phyloP scores from a whole-genome alignment of 2,329 filamentous ascomycete genomes.

The Fusarium foetens region DNA sequence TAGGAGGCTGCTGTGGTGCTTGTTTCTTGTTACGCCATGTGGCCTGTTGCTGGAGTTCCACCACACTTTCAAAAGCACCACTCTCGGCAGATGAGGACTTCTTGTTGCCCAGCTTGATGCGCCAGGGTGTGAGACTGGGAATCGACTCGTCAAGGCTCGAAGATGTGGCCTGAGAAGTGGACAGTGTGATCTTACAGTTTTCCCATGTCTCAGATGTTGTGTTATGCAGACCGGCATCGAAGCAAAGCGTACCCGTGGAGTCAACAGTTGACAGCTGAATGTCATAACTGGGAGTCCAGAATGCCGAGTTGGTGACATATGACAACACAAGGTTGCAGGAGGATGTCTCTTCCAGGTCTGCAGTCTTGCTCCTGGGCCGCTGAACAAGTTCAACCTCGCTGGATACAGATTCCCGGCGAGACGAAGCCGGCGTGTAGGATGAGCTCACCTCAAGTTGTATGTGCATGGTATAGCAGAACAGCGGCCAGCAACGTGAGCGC shows the following conservation, averaged over 20 bases:
- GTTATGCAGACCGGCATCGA: conserved; percentile 72
- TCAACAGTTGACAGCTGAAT: conserved; percentile 67
- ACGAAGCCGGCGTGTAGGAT: conserved; percentile 55
- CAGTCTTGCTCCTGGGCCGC: conserved; percentile 50
- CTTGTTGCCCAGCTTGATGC: conserved; percentile 58
- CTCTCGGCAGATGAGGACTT: conserved; percentile 13
- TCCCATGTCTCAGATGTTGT: conserved; percentile 71
- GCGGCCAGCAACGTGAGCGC: conserved; percentile 61
- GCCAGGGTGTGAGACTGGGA: conserved; percentile 67
- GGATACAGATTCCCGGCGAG: conserved; percentile 60
- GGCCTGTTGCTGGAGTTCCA: conserved; percentile 51
- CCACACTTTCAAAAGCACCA: conserved; percentile 51
- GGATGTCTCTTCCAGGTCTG: conserved; percentile 25
- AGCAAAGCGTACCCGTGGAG: conserved; percentile 64
- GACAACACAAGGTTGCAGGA: conserved; percentile 63
- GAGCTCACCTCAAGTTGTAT: conserved; percentile 60
- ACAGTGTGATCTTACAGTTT: conserved; percentile 68
- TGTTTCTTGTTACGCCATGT: conserved; percentile 44
- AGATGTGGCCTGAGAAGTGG: conserved; percentile 70
- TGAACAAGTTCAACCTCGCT: conserved; percentile 63
- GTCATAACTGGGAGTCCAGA: conserved; percentile 71
- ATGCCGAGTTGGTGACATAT: conserved; percentile 67
- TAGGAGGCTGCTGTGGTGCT: conserved; percentile 52
- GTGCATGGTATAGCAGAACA: conserved; percentile 59
- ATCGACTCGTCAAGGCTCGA: conserved; percentile 65